Percentiles rank a stretch among this genome's conserved stretches.
Conservation (phyloP, 2,329 filamentous ascomycete species). For the Lecanoromycetidae sp. region DNA sequence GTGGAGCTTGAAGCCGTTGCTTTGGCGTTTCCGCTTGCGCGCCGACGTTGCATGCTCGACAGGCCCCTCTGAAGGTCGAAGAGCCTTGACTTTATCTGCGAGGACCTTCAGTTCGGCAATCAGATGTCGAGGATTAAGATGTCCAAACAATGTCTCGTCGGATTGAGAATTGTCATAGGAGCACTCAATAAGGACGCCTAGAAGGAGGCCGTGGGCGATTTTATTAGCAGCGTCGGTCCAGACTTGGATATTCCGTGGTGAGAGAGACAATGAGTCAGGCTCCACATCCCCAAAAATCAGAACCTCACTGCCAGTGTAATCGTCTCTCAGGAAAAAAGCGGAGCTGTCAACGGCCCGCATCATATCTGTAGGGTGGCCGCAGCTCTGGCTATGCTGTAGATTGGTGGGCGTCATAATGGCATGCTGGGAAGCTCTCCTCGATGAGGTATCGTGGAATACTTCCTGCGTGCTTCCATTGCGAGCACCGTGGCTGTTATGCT, state of each 20-base stretch:
- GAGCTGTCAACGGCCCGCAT: slow-evolving; percentile 72
- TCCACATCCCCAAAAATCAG: slow-evolving; percentile 95
- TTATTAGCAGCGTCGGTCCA: slow-evolving; percentile 87
- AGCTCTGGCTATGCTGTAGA: slow-evolving; percentile 29
- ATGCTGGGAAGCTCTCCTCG: slow-evolving; percentile 21
- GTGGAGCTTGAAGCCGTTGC: slow-evolving; percentile 21
- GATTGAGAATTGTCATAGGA: slow-evolving; percentile 74
- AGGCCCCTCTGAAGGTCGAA: slow-evolving; percentile 25
- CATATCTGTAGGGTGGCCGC: slow-evolving; percentile 26
- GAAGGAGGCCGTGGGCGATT: slow-evolving; percentile 57
- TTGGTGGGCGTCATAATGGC: slow-evolving; percentile 21
- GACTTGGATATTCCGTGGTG: slow-evolving; percentile 66
- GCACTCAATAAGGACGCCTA: slow-evolving; percentile 88
- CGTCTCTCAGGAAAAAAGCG: slow-evolving; percentile 81
- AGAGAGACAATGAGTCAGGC: slow-evolving; percentile 71
- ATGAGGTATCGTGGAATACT: slow-evolving; percentile 12
- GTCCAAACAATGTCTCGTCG: slow-evolving; percentile 72
- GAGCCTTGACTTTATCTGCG: slow-evolving; percentile 55
- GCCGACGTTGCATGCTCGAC: background rate
- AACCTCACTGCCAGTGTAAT: slow-evolving; percentile 58
- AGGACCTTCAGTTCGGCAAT: slow-evolving; percentile 65
- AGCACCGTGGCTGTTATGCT: slow-evolving; percentile 53
- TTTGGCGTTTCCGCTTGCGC: slow-evolving; percentile 33
- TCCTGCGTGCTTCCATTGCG: slow-evolving; percentile 26
- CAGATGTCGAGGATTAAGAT: slow-evolving; percentile 72